Evolutionary conservation across 805 yeast genomes (phyloP).

Genomic region (Starmerella roubikii): DNA sequence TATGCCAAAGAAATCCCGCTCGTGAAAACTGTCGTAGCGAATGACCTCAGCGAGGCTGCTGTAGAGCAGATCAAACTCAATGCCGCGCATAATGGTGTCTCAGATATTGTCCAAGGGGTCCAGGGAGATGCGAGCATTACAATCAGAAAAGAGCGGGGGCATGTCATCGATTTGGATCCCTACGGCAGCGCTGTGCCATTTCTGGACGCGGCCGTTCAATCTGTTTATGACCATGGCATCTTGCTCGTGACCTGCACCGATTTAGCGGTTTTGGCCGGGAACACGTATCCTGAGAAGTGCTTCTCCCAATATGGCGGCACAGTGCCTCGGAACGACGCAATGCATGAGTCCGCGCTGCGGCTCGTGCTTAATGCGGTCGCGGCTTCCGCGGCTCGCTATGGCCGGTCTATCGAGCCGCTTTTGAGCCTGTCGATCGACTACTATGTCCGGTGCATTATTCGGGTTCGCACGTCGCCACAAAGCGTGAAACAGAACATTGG

Average conservation of each 20-base stretch:
- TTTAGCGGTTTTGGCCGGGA: constrained; percentile 88
- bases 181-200: constrained; percentile 97
- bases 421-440: constrained; percentile 80
- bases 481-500: constrained; percentile 69
- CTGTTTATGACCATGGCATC: constrained; percentile 72
- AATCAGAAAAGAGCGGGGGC: constrained; percentile 53
- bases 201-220: constrained; percentile 78
- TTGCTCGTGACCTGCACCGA: constrained; percentile 91
- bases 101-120: constrained; percentile 45
- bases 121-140: constrained; percentile 83
- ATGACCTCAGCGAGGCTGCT: constrained; percentile 77
- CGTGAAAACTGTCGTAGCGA: constrained; percentile 65
- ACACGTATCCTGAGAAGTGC: constrained; percentile 93
- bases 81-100: constrained; percentile 50
- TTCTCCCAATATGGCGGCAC: constrained; percentile 90
- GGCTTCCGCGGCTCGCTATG: constrained; percentile 78
- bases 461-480: constrained; percentile 64
- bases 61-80: constrained; percentile 67
- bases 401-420: constrained; percentile 74
- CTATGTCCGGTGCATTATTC: constrained; percentile 74
- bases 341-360: constrained; percentile 88
- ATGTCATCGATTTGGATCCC: constrained; percentile 89
- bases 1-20: constrained; percentile 84
- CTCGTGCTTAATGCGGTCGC: constrained; percentile 66
- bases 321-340: constrained; percentile 69